Evolutionary conservation across 495 filamentous ascomycete species (phyloP).

Genomic region (Amniculicola lignicola): DNA sequence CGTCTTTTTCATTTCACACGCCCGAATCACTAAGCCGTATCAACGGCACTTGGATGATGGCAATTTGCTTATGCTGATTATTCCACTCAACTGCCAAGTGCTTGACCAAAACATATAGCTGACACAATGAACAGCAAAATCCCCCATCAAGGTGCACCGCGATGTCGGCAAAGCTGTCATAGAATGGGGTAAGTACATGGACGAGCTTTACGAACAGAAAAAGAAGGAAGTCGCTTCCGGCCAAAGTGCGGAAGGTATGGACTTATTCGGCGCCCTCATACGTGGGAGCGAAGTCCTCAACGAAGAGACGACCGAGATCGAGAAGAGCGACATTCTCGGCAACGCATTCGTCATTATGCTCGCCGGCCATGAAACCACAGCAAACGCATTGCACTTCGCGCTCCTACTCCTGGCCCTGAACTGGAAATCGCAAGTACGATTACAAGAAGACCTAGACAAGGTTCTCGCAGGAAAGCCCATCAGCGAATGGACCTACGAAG

Average conservation of each 20-base stretch:
- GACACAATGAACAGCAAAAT: constrained; percentile 34
- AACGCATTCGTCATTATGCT: constrained; percentile 71
- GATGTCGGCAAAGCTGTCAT: constrained; percentile 50
- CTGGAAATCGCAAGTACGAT: constrained; percentile 52
- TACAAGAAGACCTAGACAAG: constrained; percentile 61
- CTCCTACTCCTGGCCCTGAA: constrained; percentile 60
- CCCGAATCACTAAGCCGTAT: no score
- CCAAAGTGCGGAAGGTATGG: constrained; percentile 52
- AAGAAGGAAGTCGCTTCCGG: constrained; percentile 50
- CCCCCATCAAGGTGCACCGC: constrained; percentile 53
- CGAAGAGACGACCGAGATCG: constrained; percentile 26
- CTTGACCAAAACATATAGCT: neutral
- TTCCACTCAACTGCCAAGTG: no score
- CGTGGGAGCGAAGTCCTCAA: constrained; percentile 40
- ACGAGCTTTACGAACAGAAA: constrained; percentile 58
- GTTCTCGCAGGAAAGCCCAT: constrained; percentile 52
- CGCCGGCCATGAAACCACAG: constrained; percentile 71
- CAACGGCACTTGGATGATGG: no score
- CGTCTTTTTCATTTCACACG: constrained; percentile 2
- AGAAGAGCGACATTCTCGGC: constrained; percentile 58
- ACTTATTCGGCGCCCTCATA: constrained; percentile 44
- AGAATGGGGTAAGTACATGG: constrained; percentile 64
- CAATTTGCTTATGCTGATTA: no score
- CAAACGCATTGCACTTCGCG: constrained; percentile 63
- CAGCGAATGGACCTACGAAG: constrained; percentile 61